Base-by-base conservation (phyloP, 2,329 filamentous ascomycete species). In the Fusarium sp. region DNA sequence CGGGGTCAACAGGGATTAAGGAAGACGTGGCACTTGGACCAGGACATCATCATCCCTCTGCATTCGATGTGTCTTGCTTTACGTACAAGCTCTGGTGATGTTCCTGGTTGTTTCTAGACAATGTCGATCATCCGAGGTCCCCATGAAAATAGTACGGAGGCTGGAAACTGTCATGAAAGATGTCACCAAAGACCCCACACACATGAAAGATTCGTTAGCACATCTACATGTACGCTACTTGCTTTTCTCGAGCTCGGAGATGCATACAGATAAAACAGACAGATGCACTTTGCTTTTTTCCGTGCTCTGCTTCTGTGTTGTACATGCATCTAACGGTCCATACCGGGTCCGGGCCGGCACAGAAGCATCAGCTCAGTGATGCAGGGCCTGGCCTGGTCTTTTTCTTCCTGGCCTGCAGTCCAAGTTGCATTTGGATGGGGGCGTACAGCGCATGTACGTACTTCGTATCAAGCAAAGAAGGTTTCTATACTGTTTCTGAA, bases 361-460 rank as follows among this genome's bases (percentile, higher is more conserved):
- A 26, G n/a, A 41, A 71, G 63, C 44, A 65, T 62, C 58, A 58
- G 68, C 42, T 63, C 63, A 60, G 58, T 42, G 31, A 56, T 57
- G 44, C 59, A 73, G 56, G 71, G 66, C 59, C 71, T 71, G 58
- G 66, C 71, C 71, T 68, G 66, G 57, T 72, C 71, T 58, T 57
- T 72, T 68, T 39, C 44, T 57, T 48, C 42, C 39, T 64, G 48
- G 41, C 45, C 15, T 68, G 71, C 58, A 68, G 44, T 36, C 56
- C 49, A 48, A 51, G 24, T 38, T 48, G 24, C 42, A 59, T 60
- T 39, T 52, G 45, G 35, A 39, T 28, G 57, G 55, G 66, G 65
- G 70, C 26, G 69, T 72, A 58, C 41, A 48, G 31, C 26, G 20
- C 26, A n/a, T 52, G n/a, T 26, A 52, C 49, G 55, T 58, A 68